Evolutionary conservation across 176 grass and related monocot species (phyloP).

Genomic region (Miscanthus lutarioriparius): DNA sequence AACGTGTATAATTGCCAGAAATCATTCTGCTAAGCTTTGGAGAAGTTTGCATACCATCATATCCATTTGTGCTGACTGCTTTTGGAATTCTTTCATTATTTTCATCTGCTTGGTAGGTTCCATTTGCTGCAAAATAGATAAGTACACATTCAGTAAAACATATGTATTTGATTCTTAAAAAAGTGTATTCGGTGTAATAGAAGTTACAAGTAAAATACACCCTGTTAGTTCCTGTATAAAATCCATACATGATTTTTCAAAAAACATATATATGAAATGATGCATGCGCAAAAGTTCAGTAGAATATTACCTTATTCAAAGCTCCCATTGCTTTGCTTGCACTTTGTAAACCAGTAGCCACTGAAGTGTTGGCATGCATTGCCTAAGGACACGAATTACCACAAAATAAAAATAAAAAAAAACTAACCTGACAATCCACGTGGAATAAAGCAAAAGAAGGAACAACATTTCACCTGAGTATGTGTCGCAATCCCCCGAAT

Average conservation of each 20-base stretch:
- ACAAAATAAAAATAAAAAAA: conserved; percentile 22
- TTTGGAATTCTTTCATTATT: conserved; percentile 96
- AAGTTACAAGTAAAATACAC: neutral
- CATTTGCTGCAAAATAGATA: conserved; percentile 77
- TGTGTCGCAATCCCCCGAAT: conserved; percentile 85
- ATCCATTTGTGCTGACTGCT: conserved; percentile 89
- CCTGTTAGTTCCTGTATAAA: neutral
- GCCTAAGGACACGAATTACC: conserved; percentile 49
- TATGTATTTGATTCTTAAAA: conserved; percentile 5
- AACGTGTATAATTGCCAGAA: neutral
- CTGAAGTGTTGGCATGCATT: conserved; percentile 89
- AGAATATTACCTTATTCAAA: conserved; percentile 73
- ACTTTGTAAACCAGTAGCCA: conserved; percentile 84
- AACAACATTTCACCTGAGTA: conserved; percentile 65
- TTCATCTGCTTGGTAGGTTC: conserved; percentile 90
- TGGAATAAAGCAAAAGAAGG: conserved; percentile 27
- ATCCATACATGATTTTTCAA: neutral
- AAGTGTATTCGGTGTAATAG: conserved; percentile 16
- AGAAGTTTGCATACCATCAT: conserved; percentile 58
- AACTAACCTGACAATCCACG: neutral
- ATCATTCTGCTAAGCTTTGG: conserved; percentile 20
- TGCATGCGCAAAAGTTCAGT: conserved; percentile 6
- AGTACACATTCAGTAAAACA: neutral
- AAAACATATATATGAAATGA: neutral
- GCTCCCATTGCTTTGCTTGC: conserved; percentile 92